Conservation (phyloP, 2,329 filamentous ascomycete genomes). For the Aspergillus quadricinctus region DNA sequence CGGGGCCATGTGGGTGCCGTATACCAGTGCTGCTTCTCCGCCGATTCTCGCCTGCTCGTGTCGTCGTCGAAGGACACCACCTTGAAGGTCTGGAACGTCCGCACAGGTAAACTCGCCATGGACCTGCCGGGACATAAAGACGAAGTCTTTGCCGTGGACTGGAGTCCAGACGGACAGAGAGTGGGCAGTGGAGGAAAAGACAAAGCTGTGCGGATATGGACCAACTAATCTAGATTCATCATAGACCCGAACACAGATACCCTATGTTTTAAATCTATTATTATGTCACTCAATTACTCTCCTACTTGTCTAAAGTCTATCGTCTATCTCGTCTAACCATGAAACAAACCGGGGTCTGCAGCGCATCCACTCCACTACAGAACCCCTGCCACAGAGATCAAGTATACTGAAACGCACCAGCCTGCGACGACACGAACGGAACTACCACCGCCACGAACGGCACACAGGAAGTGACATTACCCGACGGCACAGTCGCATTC, state of each 20-base stretch:
- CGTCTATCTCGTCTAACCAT: not conserved
- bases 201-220: conserved; percentile 66
- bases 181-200: conserved; percentile 93
- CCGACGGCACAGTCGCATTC: conserved; percentile 39
- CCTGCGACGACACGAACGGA: conserved; percentile 22
- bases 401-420: conserved; percentile 41
- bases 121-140: conserved; percentile 89
- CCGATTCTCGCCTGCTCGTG: conserved; percentile 84
- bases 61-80: conserved; percentile 90
- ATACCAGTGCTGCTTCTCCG: conserved; percentile 88
- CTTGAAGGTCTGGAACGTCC: conserved; percentile 89
- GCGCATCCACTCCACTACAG: not conserved
- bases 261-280: not conserved
- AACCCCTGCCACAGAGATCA: conserved; percentile 15
- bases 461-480: conserved; percentile 36
- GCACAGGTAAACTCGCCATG: conserved; percentile 72
- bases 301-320: not conserved
- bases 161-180: conserved; percentile 83
- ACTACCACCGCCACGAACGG: conserved; percentile 34
- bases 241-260: not conserved
- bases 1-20: conserved; percentile 87
- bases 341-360: not conserved
- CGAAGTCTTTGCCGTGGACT: conserved; percentile 91
- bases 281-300: not conserved
- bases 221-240: conserved; percentile 43